Evolutionary conservation across 2,329 filamentous ascomycete species (phyloP).

Genomic region (Phaeosphaeria sp.): DNA sequence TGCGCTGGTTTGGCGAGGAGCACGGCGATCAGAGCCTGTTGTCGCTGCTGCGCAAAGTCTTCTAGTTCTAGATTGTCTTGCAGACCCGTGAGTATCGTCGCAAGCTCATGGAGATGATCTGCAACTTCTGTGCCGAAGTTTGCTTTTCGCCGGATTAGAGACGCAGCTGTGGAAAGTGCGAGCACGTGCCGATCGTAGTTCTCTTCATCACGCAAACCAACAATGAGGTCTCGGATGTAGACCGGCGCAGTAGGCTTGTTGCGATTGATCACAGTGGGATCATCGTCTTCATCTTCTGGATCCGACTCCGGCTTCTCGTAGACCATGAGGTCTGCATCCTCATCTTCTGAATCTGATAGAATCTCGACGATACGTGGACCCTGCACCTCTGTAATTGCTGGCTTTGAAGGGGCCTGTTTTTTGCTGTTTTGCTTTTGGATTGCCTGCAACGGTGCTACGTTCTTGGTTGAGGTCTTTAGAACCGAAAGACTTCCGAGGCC

Average conservation of each 20-base stretch:
- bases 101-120: slow-evolving; percentile 83
- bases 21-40: slow-evolving; percentile 83
- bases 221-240: slow-evolving; percentile 85
- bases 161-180: slow-evolving; percentile 76
- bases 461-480: slow-evolving; percentile 13
- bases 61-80: slow-evolving; percentile 82
- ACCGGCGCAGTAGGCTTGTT: slow-evolving; percentile 86
- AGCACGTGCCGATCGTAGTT: slow-evolving; percentile 85
- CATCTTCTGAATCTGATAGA: slow-evolving; percentile 56
- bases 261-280: slow-evolving; percentile 83
- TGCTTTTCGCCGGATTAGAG: slow-evolving; percentile 85
- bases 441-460: neutral
- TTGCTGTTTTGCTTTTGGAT: slow-evolving; percentile 12
- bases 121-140: slow-evolving; percentile 87
- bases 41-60: slow-evolving; percentile 74
- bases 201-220: slow-evolving; percentile 79
- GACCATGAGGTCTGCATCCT: slow-evolving; percentile 71
- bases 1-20: slow-evolving; percentile 76
- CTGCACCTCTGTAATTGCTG: slow-evolving; percentile 30
- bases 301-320: slow-evolving; percentile 91
- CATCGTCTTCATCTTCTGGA: slow-evolving; percentile 89
- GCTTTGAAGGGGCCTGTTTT: slow-evolving; percentile 12
- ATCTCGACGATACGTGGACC: slow-evolving; percentile 60
- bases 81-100: slow-evolving; percentile 76
- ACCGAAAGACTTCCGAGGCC: slow-evolving; percentile 57